phyloP scores from a whole-genome alignment of 768 basidiomycete species.

The Sistotremastrum niveocremeum region DNA sequence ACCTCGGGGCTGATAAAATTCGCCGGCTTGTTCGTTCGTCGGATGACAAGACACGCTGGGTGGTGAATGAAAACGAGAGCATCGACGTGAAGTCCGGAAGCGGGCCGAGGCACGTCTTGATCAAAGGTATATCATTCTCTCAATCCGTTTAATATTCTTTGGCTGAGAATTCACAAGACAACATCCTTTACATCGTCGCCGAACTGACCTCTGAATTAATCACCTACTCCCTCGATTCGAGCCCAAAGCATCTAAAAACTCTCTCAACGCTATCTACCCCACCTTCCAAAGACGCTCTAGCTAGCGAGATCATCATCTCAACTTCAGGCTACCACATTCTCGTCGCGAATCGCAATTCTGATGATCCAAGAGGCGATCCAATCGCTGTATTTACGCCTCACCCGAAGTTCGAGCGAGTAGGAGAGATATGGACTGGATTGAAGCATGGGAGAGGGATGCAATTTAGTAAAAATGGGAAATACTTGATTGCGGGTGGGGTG shows the following conservation, averaged over 20 bases:
- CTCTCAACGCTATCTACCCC: slow-evolving; percentile 23
- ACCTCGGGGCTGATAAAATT: slow-evolving; percentile 63
- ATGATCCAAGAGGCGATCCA: slow-evolving; percentile 53
- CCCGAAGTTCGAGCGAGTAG: slow-evolving; percentile 26
- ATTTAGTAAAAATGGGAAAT: slow-evolving; percentile 46
- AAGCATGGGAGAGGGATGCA: slow-evolving; percentile 56
- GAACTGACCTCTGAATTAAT: slow-evolving; percentile 50
- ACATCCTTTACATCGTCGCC: slow-evolving; percentile 48
- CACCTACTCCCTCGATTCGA: slow-evolving; percentile 34
- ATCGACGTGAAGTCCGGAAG: slow-evolving; percentile 39
- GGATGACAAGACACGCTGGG: slow-evolving; percentile 24
- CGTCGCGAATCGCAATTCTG: slow-evolving; percentile 64
- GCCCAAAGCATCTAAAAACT: slow-evolving; percentile 25
- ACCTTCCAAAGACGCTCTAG: slow-evolving; percentile 30
- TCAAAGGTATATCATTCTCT: slow-evolving; percentile 34
- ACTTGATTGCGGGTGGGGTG: slow-evolving; percentile 51
- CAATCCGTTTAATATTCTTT: neutral
- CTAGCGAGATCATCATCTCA: slow-evolving; percentile 54
- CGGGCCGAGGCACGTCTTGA: slow-evolving; percentile 59
- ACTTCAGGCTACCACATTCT: slow-evolving; percentile 39
- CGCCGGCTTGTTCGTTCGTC: slow-evolving; percentile 28
- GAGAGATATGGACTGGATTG: slow-evolving; percentile 56
- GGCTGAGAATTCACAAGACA: slow-evolving; percentile 26
- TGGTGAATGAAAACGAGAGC: slow-evolving; percentile 36
- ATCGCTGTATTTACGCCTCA: slow-evolving; percentile 46